Percentiles rank a stretch among this genome's conserved stretches.
phyloP scores from a whole-genome alignment of 2,329 filamentous ascomycete species.

The Chaetomium sp. region DNA sequence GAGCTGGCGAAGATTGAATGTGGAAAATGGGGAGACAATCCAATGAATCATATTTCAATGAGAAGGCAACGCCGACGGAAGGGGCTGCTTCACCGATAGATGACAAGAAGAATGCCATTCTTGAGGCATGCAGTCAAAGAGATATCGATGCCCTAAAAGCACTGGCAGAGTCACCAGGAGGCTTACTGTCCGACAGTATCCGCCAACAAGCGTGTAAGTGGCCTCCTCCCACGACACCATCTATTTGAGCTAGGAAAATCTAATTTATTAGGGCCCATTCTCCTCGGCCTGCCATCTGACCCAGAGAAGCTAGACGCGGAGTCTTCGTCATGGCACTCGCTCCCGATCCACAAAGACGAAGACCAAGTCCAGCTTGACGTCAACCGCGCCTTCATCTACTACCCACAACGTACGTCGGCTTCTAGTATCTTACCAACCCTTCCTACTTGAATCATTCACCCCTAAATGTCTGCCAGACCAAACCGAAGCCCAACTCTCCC shows the following conservation, averaged over 20 bases:
- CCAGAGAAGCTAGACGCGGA: constrained; percentile 17
- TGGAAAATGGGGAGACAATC: background rate
- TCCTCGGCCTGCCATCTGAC: constrained; percentile 40
- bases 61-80: constrained; percentile 13
- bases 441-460: constrained; percentile 5
- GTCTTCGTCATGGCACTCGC: constrained; percentile 45
- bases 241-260: background rate
- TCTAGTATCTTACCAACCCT: background rate
- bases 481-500: constrained; percentile 60
- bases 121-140: constrained; percentile 52
- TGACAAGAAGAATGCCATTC: constrained; percentile 42
- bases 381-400: constrained; percentile 94
- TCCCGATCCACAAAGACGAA: constrained; percentile 78
- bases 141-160: constrained; percentile 51
- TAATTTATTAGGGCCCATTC: constrained; percentile 50
- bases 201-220: constrained; percentile 72
- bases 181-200: constrained; percentile 59
- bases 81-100: background rate
- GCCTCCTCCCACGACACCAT: background rate
- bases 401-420: constrained; percentile 64
- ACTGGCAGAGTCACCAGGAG: constrained; percentile 58
- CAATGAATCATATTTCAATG: constrained; percentile 1
- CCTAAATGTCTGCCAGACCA: constrained; percentile 43
- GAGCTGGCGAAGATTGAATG: too few relatives aligned
- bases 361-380: constrained; percentile 89